These are phyloP conservation scores for Aspergillus novoparasiticus DNA, from an alignment of 2,329 filamentous ascomycete species.

Conservation along the genomic window DNA sequence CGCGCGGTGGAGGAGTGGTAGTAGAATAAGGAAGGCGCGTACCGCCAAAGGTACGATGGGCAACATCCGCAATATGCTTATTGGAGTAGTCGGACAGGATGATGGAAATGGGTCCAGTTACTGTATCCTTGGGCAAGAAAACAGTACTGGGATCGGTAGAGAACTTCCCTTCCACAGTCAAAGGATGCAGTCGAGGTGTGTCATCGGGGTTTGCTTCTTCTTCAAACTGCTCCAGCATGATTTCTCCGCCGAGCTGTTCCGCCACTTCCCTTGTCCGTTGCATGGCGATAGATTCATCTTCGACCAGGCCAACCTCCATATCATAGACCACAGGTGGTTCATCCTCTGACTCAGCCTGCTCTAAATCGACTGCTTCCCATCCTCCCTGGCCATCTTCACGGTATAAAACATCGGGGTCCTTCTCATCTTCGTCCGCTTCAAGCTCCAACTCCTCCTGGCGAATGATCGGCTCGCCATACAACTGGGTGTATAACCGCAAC, in stretches of 20 bases:
- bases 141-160: slow-evolving; percentile 73
- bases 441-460: slow-evolving; percentile 26
- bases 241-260: slow-evolving; percentile 40
- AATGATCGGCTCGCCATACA: slow-evolving; percentile 74
- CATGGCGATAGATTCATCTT: slow-evolving; percentile 35
- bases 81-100: slow-evolving; percentile 70
- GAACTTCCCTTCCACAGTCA: slow-evolving; percentile 74
- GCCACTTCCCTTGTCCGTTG: slow-evolving; percentile 42
- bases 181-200: slow-evolving; percentile 67
- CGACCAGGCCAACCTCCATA: slow-evolving; percentile 29
- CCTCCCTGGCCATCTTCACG: slow-evolving; percentile 42
- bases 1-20: slow-evolving; percentile 62
- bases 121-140: slow-evolving; percentile 68
- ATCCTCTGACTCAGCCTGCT: slow-evolving; percentile 21
- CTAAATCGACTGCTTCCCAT: slow-evolving; percentile 39
- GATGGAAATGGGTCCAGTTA: slow-evolving; percentile 69
- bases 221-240: slow-evolving; percentile 49
- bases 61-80: slow-evolving; percentile 73
- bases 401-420: slow-evolving; percentile 37
- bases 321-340: slow-evolving; percentile 33
- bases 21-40: slow-evolving; percentile 74
- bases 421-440: slow-evolving; percentile 32
- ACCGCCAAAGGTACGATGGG: slow-evolving; percentile 77
- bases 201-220: slow-evolving; percentile 43
- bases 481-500: slow-evolving; percentile 72